A percentile compares a stretch with the other conserved stretches of the same genome.
Conservation (phyloP, 768 basidiomycete species). For the Daedaleopsis sinensis region DNA sequence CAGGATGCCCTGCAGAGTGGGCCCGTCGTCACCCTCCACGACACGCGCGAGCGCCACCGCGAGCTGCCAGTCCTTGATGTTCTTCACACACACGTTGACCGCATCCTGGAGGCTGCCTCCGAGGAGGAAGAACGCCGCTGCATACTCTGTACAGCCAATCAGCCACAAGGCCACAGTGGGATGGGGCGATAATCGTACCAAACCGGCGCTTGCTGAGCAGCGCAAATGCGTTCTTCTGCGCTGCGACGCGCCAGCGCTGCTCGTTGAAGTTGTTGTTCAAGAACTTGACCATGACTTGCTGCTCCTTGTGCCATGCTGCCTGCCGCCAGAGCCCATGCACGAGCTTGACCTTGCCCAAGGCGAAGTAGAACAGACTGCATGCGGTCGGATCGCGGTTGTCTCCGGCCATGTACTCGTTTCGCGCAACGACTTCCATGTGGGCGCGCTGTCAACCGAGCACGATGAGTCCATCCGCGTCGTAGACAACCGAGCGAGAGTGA, state of each 20-base stretch:
- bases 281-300: conserved; percentile 88
- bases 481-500: conserved; percentile 4
- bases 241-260: conserved; percentile 88
- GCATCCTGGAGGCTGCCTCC: conserved; percentile 90
- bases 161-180: background rate
- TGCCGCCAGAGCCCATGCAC: conserved; percentile 97
- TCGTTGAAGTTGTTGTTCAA: conserved; percentile 86
- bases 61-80: conserved; percentile 88
- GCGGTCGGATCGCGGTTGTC: conserved; percentile 86
- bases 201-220: conserved; percentile 89
- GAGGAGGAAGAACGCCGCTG: conserved; percentile 97
- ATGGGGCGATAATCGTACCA: conserved; percentile 54
- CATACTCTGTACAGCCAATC: conserved; percentile 68
- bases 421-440: conserved; percentile 86
- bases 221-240: conserved; percentile 95
- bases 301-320: conserved; percentile 91
- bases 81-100: conserved; percentile 85
- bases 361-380: conserved; percentile 94
- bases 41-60: conserved; percentile 86
- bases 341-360: conserved; percentile 87
- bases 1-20: conserved; percentile 71
- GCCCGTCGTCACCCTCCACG: conserved; percentile 83
- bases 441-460: conserved; percentile 51
- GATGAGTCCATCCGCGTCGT: background rate
- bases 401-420: conserved; percentile 90